These are phyloP conservation scores for Rubroboletus satanas DNA, from an alignment of 768 basidiomycete species.

Conservation along the genomic window DNA sequence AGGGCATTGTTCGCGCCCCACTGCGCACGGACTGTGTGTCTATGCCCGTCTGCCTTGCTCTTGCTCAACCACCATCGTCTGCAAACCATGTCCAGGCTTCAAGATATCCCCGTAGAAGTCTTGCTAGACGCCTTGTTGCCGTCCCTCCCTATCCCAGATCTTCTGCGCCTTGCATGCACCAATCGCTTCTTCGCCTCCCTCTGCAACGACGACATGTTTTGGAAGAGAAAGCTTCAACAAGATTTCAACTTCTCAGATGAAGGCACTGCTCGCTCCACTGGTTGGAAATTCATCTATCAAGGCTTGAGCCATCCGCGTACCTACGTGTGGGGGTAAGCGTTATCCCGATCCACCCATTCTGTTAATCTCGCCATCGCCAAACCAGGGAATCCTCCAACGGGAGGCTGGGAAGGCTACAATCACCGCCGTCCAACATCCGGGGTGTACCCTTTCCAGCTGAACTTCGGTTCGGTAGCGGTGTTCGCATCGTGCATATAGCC, in stretches of 20 bases:
- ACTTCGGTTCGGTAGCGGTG: slow-evolving; percentile 51
- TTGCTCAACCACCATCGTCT: neutral
- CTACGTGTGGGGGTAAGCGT: slow-evolving; percentile 59
- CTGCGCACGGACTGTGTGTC: slow-evolving; percentile 6
- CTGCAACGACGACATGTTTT: slow-evolving; percentile 71
- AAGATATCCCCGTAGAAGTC: slow-evolving; percentile 71
- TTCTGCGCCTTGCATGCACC: slow-evolving; percentile 57
- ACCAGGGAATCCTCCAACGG: slow-evolving; percentile 58
- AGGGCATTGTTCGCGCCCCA: neutral
- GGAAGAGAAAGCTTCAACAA: slow-evolving; percentile 61
- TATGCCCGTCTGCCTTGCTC: neutral
- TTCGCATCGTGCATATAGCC: slow-evolving; percentile 64
- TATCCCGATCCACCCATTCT: neutral
- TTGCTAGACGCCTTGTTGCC: slow-evolving; percentile 71
- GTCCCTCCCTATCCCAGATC: slow-evolving; percentile 47
- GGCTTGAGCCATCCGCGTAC: slow-evolving; percentile 54
- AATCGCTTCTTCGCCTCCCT: slow-evolving; percentile 60
- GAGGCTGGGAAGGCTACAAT: slow-evolving; percentile 53
- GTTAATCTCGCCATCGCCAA: slow-evolving; percentile 1
- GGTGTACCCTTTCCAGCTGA: slow-evolving; percentile 63
- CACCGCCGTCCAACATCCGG: slow-evolving; percentile 31
- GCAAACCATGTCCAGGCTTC: slow-evolving; percentile 36
- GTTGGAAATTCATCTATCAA: slow-evolving; percentile 79
- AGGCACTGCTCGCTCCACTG: slow-evolving; percentile 67
- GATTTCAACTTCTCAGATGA: slow-evolving; percentile 80